phyloP scores from a whole-genome alignment of 78 protist species.

The Dictyostelium brefeldianum region DNA sequence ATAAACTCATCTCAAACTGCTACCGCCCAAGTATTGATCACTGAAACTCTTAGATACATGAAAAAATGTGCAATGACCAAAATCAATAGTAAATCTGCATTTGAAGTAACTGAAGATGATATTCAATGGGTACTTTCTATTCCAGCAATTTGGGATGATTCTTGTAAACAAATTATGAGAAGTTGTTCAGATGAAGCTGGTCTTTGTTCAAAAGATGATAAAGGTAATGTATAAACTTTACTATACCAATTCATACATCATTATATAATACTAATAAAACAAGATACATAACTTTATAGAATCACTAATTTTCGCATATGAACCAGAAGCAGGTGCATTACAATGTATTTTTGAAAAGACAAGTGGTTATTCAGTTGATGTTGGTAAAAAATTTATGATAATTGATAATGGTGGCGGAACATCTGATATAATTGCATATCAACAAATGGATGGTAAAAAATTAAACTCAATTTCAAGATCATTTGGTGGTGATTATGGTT shows the following conservation, averaged over 20 bases:
- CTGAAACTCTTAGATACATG: not conserved
- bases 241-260: no score
- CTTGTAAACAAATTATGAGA: not conserved
- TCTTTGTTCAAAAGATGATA: conserved; percentile 10
- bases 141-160: conserved; percentile 11
- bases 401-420: no score
- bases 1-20: no score
- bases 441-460: no score
- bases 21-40: not conserved
- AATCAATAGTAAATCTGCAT: not conserved
- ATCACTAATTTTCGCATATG: not conserved
- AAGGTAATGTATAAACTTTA: not conserved
- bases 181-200: not conserved
- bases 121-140: not conserved
- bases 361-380: no score
- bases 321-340: no score
- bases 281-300: not conserved
- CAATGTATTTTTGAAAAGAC: no score
- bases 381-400: no score
- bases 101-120: not conserved
- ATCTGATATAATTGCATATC: no score
- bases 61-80: not conserved
- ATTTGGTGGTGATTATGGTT: no score
- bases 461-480: no score
- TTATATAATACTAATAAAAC: not conserved